A percentile compares a stretch with the other conserved stretches of the same genome.
These are phyloP conservation scores for Ophidiomyces ophidiicola DNA, from an alignment of 2,329 filamentous ascomycete genomes.

Conservation along the genomic window DNA sequence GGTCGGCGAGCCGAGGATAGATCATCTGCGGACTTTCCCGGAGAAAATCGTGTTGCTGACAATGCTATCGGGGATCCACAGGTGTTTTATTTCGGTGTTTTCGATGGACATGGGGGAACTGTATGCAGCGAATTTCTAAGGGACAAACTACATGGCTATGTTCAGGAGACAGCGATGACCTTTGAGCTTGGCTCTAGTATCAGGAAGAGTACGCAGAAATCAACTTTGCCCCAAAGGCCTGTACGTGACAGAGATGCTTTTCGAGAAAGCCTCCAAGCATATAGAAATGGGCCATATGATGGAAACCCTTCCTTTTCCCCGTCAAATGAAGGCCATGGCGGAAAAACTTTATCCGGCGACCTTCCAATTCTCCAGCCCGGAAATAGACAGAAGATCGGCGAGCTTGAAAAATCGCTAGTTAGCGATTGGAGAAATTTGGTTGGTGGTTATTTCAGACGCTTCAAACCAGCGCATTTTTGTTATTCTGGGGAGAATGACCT, in stretches of 20 bases:
- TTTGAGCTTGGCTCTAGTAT: conserved; percentile 73
- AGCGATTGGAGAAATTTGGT: conserved; percentile 69
- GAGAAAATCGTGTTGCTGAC: conserved; percentile 54
- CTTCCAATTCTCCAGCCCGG: conserved; percentile 42
- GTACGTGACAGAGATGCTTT: conserved; percentile 14
- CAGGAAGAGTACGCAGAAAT: conserved; percentile 27
- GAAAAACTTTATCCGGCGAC: conserved; percentile 17
- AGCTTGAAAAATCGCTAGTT: conserved; percentile 60
- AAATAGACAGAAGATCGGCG: conserved; percentile 49
- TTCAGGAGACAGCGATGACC: conserved; percentile 64
- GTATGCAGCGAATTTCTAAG: conserved; percentile 80
- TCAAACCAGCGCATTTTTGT: conserved; percentile 68
- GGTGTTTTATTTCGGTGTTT: conserved; percentile 94
- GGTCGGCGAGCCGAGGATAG: conserved; percentile 14
- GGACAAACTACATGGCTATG: conserved; percentile 74
- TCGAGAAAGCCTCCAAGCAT: conserved; percentile 7
- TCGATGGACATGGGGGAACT: conserved; percentile 85
- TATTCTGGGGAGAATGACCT: conserved; percentile 28
- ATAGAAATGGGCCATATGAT: conserved; percentile 2
- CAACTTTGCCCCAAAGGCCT: conserved; percentile 5
- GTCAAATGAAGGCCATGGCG: conserved; percentile 2
- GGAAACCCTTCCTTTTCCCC: not conserved
- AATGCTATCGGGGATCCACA: conserved; percentile 80
- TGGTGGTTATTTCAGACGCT: conserved; percentile 87
- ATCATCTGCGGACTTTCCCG: conserved; percentile 12